Base-by-base conservation (phyloP, 176 grass and related monocot genomes). In the Musa beccarii region DNA sequence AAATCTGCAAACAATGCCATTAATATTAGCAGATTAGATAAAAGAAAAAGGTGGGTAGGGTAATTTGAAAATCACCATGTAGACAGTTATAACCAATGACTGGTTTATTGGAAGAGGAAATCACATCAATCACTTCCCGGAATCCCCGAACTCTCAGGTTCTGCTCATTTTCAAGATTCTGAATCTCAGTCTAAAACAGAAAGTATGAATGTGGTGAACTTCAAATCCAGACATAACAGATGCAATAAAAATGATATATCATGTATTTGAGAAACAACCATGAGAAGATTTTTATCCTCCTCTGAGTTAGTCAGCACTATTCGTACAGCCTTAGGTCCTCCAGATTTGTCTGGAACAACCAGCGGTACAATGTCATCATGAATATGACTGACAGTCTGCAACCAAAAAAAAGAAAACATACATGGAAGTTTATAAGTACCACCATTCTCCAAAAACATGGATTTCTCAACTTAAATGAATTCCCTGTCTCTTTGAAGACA, bases 81-180 rank as follows among this genome's bases (percentile, higher is more conserved):
- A 98, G 79, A 69, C 86, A 91, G 83, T 87, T 93, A 78, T 93
- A 91, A 1, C 90, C 84, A 86, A 98, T 78, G 52, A 98, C 79
- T 84, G 90, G 94, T 88, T 97, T 97, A 63, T 82, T 79, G 80
- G 90, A 93, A 72, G 49, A 75, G 53, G 90, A 87, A 66, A 98
- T 80, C 75, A 93, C 79, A 86, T 98, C 90, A 84, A 98, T 89
- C 84, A 98, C 86, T 93, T 89, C 88, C 64, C 90, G 87, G 81
- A 98, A 98, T 75, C 90, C 94, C 65, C 82, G 75, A 50, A 85
- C 82, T 74, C 84, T 98, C 53, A 91, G 79, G 75, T 87, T 89
- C 71, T 89, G 82, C 77, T 91, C 90, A 63, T 98, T 86, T 69
- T 98, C 82, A 76, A 59, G 49, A 78, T 65, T 84, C 73, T 84